phyloP scores from a whole-genome alignment of 768 basidiomycete genomes.

The Mrakia hoshinonis region DNA sequence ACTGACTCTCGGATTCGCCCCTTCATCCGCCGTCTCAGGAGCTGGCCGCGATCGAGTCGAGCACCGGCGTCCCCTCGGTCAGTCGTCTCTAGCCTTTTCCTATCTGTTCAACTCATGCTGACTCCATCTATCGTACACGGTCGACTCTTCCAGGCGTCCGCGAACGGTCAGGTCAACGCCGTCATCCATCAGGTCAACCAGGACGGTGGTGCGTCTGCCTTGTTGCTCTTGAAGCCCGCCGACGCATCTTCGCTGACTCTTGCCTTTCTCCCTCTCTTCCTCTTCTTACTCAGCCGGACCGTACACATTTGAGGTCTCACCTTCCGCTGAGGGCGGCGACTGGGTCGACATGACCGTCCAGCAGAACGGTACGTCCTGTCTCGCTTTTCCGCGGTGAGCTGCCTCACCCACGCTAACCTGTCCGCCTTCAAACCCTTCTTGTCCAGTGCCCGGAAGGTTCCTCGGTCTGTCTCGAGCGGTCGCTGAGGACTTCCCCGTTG shows the following conservation, averaged over 20 bases:
- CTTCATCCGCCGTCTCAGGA: not conserved
- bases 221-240: not conserved
- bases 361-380: too few species aligned
- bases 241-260: too few species aligned
- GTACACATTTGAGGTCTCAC: too few species aligned
- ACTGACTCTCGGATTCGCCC: too few species aligned
- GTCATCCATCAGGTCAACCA: slow-evolving; percentile 13
- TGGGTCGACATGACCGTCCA: too few species aligned
- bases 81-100: not conserved
- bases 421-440: not conserved
- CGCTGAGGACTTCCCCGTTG: not conserved
- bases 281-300: too few species aligned
- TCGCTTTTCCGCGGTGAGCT: not conserved
- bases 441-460: not conserved
- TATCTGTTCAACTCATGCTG: not conserved
- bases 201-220: not conserved
- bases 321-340: too few species aligned
- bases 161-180: not conserved
- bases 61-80: not conserved
- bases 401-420: not conserved
- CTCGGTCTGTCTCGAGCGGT: slow-evolving; percentile 9
- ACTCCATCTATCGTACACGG: not conserved
- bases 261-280: too few species aligned
- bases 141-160: not conserved
- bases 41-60: not conserved